These are phyloP conservation scores for Avena sativa DNA, from an alignment of 176 grass and related monocot genomes.

Conservation along the genomic window DNA sequence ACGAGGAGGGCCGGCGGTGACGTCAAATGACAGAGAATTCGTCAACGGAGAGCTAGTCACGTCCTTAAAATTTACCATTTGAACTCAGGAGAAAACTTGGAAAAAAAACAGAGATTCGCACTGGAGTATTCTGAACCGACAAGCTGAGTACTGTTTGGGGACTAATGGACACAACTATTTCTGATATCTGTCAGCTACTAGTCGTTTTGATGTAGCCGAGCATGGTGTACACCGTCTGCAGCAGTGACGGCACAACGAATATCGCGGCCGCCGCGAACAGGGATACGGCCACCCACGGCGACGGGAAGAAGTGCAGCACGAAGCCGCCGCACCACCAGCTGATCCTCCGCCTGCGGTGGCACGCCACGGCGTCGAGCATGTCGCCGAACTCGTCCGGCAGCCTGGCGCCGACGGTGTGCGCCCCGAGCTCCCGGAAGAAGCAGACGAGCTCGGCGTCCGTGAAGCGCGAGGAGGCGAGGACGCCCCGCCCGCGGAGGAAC, in stretches of 20 bases:
- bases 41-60: too few species aligned
- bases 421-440: slow-evolving; percentile 50
- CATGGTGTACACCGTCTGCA: slow-evolving; percentile 58
- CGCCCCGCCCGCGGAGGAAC: slow-evolving; percentile 48
- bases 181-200: neutral
- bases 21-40: too few species aligned
- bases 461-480: slow-evolving; percentile 26
- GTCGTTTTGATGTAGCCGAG: slow-evolving; percentile 29
- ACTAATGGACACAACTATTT: neutral
- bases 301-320: slow-evolving; percentile 58
- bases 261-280: slow-evolving; percentile 38
- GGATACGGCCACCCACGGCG: slow-evolving; percentile 56
- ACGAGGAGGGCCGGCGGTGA: too few species aligned
- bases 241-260: slow-evolving; percentile 50
- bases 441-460: slow-evolving; percentile 37
- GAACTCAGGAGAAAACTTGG: too few species aligned
- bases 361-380: slow-evolving; percentile 21
- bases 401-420: slow-evolving; percentile 35
- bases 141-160: neutral
- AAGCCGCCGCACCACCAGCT: slow-evolving; percentile 46
- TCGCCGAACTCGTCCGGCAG: slow-evolving; percentile 40
- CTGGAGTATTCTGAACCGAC: neutral
- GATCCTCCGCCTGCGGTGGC: neutral
- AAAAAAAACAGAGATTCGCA: neutral
- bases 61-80: too few species aligned